Base-by-base conservation (phyloP, 441 rosid genomes). In the Biscutella laevigata region DNA sequence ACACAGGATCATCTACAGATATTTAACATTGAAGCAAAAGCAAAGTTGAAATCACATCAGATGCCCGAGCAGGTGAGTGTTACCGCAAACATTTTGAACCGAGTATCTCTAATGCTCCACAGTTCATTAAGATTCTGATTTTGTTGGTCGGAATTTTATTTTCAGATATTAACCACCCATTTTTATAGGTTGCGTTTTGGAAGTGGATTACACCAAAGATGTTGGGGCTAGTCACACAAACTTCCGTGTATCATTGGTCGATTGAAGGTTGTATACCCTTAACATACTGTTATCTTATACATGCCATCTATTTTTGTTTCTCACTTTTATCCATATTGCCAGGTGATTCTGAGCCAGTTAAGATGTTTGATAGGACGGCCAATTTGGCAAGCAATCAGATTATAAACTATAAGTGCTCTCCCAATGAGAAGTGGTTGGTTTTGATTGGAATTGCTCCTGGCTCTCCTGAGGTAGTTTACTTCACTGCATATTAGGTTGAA, bases 371-470 rank as follows among this genome's bases (percentile, higher is more conserved):
- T 41, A 81, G 99, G 68, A 90, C 99, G 6, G 96, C 98, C 43
- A 94, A 94, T 79, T 67, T 94, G 74, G 61, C 53, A 32, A 90
- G 77, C 82, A 94, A 90, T 77, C 99, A 94, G 73, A 94, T 94
- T 54, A 94, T 94, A 36, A 94, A 90, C 78, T 94, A 90, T 49
- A 74, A 75, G 68, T 90, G 96, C 71, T 97, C 94, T 58, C 90
- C 96, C 56, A 71, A 88, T n/a, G 99, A 90, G 74, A 94, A 87
- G 68, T 94, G 99, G 99, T 58, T 94, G 74, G 96, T 94, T 59
- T 76, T 94, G 77, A 75, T 94, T 74, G 99, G 99, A 66, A 94
- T 90, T 61, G 96, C 99, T 52, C 99, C 95, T 53, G 99, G 99
- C 48, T 74, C 96, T 57, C 81, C 96, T 3, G 99, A 94, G 98